Conservation (phyloP, 768 basidiomycete species). For the Auricularia sp. region DNA sequence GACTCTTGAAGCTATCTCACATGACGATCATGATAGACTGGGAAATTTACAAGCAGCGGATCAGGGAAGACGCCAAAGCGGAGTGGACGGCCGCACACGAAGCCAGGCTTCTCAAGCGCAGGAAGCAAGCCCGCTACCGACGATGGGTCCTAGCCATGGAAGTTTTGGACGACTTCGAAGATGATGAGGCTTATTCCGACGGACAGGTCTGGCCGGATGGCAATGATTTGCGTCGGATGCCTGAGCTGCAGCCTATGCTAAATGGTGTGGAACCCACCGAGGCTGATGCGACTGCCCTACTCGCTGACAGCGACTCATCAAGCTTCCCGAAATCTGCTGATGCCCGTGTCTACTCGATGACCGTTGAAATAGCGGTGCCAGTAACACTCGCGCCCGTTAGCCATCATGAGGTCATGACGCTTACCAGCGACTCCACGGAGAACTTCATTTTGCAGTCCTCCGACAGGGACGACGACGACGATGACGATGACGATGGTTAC, state of each 20-base stretch:
- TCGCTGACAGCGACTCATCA: too few relatives aligned
- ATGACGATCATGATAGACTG: background rate
- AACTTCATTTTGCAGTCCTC: too few relatives aligned
- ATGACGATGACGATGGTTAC: background rate
- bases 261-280: background rate
- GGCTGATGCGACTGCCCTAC: too few relatives aligned
- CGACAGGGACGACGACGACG: too few relatives aligned
- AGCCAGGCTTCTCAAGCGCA: background rate
- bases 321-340: too few relatives aligned
- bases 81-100: background rate
- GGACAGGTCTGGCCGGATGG: background rate
- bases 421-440: too few relatives aligned
- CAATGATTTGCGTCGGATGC: background rate
- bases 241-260: background rate
- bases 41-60: background rate
- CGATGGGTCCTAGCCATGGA: background rate
- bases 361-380: too few relatives aligned
- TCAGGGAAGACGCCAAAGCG: background rate
- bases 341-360: too few relatives aligned
- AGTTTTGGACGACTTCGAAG: background rate
- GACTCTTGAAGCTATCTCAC: background rate
- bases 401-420: too few relatives aligned
- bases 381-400: too few relatives aligned
- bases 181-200: background rate
- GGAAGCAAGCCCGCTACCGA: background rate